Conservation (phyloP, 352 stramenopile species). For the Thalassiosira hispida region DNA sequence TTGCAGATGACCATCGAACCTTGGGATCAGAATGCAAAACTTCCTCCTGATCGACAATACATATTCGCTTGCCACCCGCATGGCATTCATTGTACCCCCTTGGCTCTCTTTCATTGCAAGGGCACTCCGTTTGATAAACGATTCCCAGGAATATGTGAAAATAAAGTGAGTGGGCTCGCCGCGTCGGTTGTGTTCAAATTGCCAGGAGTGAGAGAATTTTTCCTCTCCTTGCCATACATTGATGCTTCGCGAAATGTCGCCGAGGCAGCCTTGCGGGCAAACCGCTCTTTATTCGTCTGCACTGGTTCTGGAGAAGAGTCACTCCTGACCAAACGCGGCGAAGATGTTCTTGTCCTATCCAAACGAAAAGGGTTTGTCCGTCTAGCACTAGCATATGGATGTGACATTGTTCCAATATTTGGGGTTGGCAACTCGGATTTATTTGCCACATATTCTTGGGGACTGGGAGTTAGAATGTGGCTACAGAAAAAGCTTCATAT, state of each 20-base stretch:
- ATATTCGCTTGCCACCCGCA: slow-evolving; percentile 67
- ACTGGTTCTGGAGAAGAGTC: slow-evolving; percentile 67
- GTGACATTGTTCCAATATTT: slow-evolving; percentile 60
- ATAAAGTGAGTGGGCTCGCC: slow-evolving; percentile 51
- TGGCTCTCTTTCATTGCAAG: slow-evolving; percentile 42
- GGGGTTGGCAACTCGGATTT: slow-evolving; percentile 60
- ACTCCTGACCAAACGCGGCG: slow-evolving; percentile 44
- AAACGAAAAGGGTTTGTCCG: slow-evolving; percentile 74
- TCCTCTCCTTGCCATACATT: slow-evolving; percentile 57
- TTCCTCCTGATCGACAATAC: slow-evolving; percentile 41
- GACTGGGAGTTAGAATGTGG: slow-evolving; percentile 20
- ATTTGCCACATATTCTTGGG: slow-evolving; percentile 36
- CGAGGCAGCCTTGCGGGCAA: slow-evolving; percentile 23
- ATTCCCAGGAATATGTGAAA: slow-evolving; percentile 55
- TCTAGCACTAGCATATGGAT: slow-evolving; percentile 57
- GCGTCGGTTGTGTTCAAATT: slow-evolving; percentile 69
- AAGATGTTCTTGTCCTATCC: slow-evolving; percentile 60
- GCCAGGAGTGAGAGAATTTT: slow-evolving; percentile 66
- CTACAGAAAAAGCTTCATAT: slow-evolving; percentile 62
- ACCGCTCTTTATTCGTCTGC: slow-evolving; percentile 59
- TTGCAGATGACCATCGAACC: slow-evolving; percentile 35
- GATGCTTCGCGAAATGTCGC: slow-evolving; percentile 59
- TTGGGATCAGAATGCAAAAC: slow-evolving; percentile 32
- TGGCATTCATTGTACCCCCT: slow-evolving; percentile 61
- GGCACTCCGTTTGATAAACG: slow-evolving; percentile 50